Evolutionary conservation across 352 stramenopile genomes (phyloP).

Genomic region (Phytophthora citricola): DNA sequence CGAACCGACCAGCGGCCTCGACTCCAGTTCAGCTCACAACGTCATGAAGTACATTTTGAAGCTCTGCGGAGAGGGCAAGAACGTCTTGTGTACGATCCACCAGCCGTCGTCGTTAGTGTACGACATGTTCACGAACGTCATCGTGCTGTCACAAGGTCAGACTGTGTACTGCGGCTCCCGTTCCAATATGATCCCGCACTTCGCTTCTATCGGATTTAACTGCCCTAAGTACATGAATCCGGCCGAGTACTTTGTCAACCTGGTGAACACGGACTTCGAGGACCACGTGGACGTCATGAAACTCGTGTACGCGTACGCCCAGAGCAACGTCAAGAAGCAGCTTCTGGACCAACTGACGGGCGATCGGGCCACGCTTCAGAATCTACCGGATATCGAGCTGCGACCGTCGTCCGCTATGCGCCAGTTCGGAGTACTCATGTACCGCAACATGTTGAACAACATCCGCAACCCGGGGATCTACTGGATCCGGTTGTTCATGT

Average conservation of each 20-base stretch:
- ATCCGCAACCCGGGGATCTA: slow-evolving; percentile 73
- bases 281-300: slow-evolving; percentile 38
- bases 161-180: too few relatives aligned
- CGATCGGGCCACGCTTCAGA: slow-evolving; percentile 22
- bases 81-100: slow-evolving; percentile 92
- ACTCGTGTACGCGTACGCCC: slow-evolving; percentile 30
- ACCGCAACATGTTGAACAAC: slow-evolving; percentile 71
- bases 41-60: slow-evolving; percentile 33
- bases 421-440: slow-evolving; percentile 55
- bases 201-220: too few relatives aligned
- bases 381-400: slow-evolving; percentile 28
- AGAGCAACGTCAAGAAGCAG: slow-evolving; percentile 21
- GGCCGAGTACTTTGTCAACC: too few relatives aligned
- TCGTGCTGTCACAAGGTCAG: too few relatives aligned
- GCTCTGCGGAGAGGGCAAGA: slow-evolving; percentile 30
- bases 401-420: slow-evolving; percentile 33
- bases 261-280: too few relatives aligned
- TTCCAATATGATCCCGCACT: too few relatives aligned
- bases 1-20: slow-evolving; percentile 71
- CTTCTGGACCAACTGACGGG: slow-evolving; percentile 24
- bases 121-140: slow-evolving; percentile 34
- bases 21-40: slow-evolving; percentile 30
- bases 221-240: too few relatives aligned
- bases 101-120: slow-evolving; percentile 74
- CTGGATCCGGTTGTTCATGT: slow-evolving; percentile 77